Evolutionary conservation across 257 asterid genomes (phyloP), one percentile per base, ranked within the genome.

Genomic region (Plectranthus barbatus): DNA sequence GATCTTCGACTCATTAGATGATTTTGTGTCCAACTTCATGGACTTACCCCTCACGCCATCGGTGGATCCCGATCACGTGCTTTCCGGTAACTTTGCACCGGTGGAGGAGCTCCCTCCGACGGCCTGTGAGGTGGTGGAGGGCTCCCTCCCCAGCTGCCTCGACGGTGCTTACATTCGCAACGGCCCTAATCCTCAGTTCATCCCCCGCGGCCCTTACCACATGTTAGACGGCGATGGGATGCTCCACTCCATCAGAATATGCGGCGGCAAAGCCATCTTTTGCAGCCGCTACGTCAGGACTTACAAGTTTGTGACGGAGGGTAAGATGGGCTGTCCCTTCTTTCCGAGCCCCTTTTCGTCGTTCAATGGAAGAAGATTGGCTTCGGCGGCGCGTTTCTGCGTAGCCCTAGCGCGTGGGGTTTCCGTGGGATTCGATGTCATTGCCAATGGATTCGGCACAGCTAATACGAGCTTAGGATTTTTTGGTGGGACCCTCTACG

Each of bases 251-350:
- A 6, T 60, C 18, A 56, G 4, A 36, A 36, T 65, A 54, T 41
- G 54, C 15, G 14, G 11, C 0, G 55, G 55, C 23, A 29, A 54
- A 7, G 33, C 47, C 6, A 65, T 63, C 1, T 54, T 53, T 46
- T 53, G 63, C n/a, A 5, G 71, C 15, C 56, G 71, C 36, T 54
- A 65, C 10, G 71, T 65, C 63, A 65, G 8, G 23, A 65, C 71
- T 9, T 52, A 65, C 63, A 65, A 65, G 9, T 55, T 40, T 46
- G 0, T 11, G 26, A 63, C 29, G 11, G 71, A 65, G 17, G 36
- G 63, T 41, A 46, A 54, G 3, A 29, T 5, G 10, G 71, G 71
- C 0, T 53, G 42, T 31, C 55, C 71, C 23, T 53, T 65, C 3
- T 46, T 65, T 3, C 71, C 63, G 2, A 53, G 71, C 29, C 11